Evolutionary conservation across 139 green algal species (phyloP).

Genomic region (Marvania coccoides): DNA sequence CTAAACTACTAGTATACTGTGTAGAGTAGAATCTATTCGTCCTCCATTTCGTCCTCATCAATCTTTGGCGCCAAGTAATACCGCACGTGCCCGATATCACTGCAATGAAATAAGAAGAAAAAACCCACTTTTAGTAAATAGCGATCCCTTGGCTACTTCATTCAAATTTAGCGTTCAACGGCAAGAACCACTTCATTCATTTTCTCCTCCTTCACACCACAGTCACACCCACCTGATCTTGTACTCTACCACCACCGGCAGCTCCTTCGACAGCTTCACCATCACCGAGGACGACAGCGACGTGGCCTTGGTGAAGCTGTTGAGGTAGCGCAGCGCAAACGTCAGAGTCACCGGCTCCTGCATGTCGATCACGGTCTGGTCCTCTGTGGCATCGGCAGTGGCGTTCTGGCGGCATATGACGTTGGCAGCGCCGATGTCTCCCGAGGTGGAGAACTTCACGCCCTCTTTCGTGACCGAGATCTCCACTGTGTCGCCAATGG

Average conservation of each 20-base stretch:
- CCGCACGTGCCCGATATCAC: conserved; percentile 67
- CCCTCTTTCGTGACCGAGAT: conserved; percentile 93
- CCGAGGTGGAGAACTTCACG: conserved; percentile 84
- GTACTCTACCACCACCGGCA: conserved; percentile 90
- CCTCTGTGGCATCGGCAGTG: conserved; percentile 58
- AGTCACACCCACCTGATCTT: no score
- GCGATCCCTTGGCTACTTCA: no score
- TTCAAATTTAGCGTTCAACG: no score
- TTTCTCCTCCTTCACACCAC: no score
- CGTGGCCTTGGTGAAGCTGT: conserved; percentile 88
- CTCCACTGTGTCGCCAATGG: conserved; percentile 88
- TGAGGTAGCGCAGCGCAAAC: conserved; percentile 95
- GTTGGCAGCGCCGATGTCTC: conserved; percentile 92
- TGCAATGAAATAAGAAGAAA: no score
- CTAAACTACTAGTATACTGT: no score
- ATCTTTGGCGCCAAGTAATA: conserved; percentile 88
- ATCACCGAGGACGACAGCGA: conserved; percentile 45
- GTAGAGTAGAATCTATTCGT: no score
- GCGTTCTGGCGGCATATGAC: conserved; percentile 64
- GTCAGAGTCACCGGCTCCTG: conserved; percentile 85
- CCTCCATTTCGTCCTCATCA: conserved; percentile 35
- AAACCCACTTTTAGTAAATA: no score
- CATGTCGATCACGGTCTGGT: conserved; percentile 77
- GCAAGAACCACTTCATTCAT: no score
- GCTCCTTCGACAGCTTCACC: conserved; percentile 69